phyloP scores from a whole-genome alignment of 2,329 filamentous ascomycete genomes.

The Epichloe brachyelytri region DNA sequence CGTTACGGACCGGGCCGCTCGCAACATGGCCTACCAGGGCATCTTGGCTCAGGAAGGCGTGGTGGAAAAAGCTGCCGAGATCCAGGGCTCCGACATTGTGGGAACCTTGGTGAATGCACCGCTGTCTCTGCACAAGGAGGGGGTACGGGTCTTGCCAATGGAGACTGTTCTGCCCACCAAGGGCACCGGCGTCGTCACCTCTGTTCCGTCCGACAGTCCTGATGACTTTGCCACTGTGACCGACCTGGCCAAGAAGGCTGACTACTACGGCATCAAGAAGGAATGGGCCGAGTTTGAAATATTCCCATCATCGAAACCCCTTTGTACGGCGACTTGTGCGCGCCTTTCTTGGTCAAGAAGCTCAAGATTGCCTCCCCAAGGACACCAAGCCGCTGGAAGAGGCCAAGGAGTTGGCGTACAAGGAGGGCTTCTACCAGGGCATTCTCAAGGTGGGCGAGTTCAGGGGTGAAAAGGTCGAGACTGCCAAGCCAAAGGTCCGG shows the following conservation, averaged over 20 bases:
- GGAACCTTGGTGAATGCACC: slow-evolving; percentile 86
- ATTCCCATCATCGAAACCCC: slow-evolving; percentile 78
- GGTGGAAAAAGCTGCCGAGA: slow-evolving; percentile 59
- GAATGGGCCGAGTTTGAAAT: slow-evolving; percentile 93
- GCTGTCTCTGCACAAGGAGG: slow-evolving; percentile 70
- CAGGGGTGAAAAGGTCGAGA: slow-evolving; percentile 74
- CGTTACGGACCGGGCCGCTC: slow-evolving; percentile 70
- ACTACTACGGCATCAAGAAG: slow-evolving; percentile 92
- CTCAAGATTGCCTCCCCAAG: slow-evolving; percentile 97
- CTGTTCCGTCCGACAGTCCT: slow-evolving; percentile 82
- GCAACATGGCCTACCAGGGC: slow-evolving; percentile 94
- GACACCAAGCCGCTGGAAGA: slow-evolving; percentile 79
- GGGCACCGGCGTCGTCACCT: slow-evolving; percentile 93
- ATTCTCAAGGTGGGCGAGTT: slow-evolving; percentile 79
- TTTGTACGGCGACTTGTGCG: slow-evolving; percentile 72
- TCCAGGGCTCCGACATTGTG: slow-evolving; percentile 67
- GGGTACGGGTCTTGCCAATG: slow-evolving; percentile 88
- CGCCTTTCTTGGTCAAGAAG: slow-evolving; percentile 73
- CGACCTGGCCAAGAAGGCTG: slow-evolving; percentile 87
- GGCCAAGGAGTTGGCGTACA: slow-evolving; percentile 93
- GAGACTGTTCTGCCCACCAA: slow-evolving; percentile 84
- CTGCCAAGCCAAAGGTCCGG: slow-evolving; percentile 75
- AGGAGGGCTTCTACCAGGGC: slow-evolving; percentile 94
- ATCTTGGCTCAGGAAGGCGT: slow-evolving; percentile 68
- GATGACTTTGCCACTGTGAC: slow-evolving; percentile 86